Conservation (phyloP, 2,329 filamentous ascomycete species). For the Kalaharituber pfeilii region DNA sequence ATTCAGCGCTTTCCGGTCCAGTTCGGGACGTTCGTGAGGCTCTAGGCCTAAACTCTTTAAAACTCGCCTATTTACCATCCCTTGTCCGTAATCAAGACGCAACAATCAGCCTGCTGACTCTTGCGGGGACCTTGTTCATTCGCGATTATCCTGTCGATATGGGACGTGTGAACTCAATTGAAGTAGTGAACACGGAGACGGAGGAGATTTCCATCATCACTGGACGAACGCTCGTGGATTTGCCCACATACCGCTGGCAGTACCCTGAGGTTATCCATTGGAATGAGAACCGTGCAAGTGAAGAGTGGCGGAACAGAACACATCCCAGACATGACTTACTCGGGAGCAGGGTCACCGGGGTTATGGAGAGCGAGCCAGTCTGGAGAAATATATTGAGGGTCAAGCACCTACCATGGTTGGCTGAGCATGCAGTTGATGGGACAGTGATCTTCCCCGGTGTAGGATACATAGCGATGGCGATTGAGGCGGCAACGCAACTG, state of each 20-base stretch:
- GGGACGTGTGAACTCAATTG: constrained; percentile 11
- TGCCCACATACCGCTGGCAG: constrained; percentile 40
- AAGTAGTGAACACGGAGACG: not conserved
- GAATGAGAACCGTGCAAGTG: constrained; percentile 36
- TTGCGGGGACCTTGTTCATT: constrained; percentile 23
- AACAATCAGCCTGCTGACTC: constrained; percentile 15
- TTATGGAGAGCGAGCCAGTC: constrained; percentile 21
- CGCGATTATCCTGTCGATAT: constrained; percentile 20
- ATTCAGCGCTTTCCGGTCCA: constrained; percentile 16
- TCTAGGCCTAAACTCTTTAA: not conserved
- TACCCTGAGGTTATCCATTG: constrained; percentile 37
- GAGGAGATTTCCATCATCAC: not conserved
- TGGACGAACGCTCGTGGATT: constrained; percentile 26
- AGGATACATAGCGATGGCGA: constrained; percentile 26
- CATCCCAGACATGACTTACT: constrained; percentile 34
- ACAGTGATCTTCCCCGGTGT: constrained; percentile 24
- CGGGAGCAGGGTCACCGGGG: constrained; percentile 21
- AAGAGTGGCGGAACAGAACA: constrained; percentile 31
- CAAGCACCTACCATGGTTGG: too few species aligned
- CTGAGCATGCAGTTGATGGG: not conserved
- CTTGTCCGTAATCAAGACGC: constrained; percentile 20
- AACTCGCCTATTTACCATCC: constrained; percentile 18
- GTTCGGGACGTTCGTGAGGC: constrained; percentile 7
- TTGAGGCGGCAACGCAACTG: constrained; percentile 22
- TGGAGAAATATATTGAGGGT: constrained; percentile 27